Evolutionary conservation across 352 stramenopile genomes (phyloP), one percentile per base, ranked within the genome.

Genomic region (Pythium plurisporium): DNA sequence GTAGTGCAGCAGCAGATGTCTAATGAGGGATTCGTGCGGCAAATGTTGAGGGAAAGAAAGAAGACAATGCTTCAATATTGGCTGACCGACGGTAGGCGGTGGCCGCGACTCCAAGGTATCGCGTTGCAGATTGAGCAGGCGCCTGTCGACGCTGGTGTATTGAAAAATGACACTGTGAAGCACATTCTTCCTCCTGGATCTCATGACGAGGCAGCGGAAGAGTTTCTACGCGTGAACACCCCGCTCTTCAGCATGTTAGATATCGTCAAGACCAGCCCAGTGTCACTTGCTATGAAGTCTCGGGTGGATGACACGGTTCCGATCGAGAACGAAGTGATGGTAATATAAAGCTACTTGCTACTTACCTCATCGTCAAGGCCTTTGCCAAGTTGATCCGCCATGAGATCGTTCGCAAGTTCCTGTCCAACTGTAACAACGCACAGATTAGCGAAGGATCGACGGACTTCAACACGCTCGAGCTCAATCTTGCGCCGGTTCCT

Each of bases 1-100:
- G 49, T 64, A 1, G 34, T 64, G 47, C 65, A 79, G 44, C 57
- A 72, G 46, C 69, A 68, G 27, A 59, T 42, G 26, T 58, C 61
- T 40, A 69, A 65, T 29, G 64, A 77, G 27, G 62, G 70, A 1
- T 70, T 81, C 12, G 68, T 69, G 22, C 73, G 69, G 15, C 62
- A 67, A 4, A 74, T 72, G 54, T 52, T 82, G 31, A 79, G 76
- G 59, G 69, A 81, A 34, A 62, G 73, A 26, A 80, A 73, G 55
- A 78, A 79, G 54, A 76, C 71, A 1, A 62, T 73, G 14, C 27
- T 74, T 14, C 64, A 86, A 49, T 86, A 78, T 44, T 86, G 75
- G 75, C 62, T 86, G 23, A 69, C 59, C 8, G 73, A 86, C n/a
- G 75, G 75, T 6, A 48, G 55, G 0, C 69, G 70, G 33, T 86